Base-by-base conservation (phyloP, 371 early-diverging fungal species). In the Circinella umbellata region DNA sequence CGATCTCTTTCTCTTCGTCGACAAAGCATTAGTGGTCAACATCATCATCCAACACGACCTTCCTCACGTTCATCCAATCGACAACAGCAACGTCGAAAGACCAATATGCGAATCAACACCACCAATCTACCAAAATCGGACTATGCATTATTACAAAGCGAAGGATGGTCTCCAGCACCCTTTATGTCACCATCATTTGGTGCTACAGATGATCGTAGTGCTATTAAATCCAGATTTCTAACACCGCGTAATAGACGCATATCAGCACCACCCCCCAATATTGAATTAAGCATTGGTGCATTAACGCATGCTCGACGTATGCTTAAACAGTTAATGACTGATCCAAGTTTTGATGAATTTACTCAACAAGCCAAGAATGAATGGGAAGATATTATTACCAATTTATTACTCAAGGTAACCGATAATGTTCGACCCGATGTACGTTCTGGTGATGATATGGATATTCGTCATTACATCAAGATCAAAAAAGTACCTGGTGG, bases 401-500 rank as follows among this genome's bases (percentile, higher is more conserved):
- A 86, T 27, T 69, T 96, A 51, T 76, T 93, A 17, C 78, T 93
- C 62, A 88, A 89, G 67, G 89, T 92, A 1, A 86, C 91, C n/a
- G 86, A 86, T 42, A 82, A 86, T 60, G 87, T 95, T 9, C 85
- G 86, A 15, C 91, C 93, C 0, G 89, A 93, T 73, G 88, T 93
- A 17, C 76, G 86, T 6, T 82, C 83, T 36, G 93, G 95, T 38
- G 96, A 96, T 69, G 87, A 86, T 67, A 95, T 96, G 83, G 97
- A 98, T 74, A 88, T 96, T 27, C 88, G 95, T 18, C 91, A 93
- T 37, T 95, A 93, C 68, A 91, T 99, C 67, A 96, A 96, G 73
- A 93, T 98, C 76, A 99, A 99, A 76, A 92, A 92, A 69, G 92
- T 98, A 17, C 94, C 97, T 0, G 98, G 98, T 13, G 98, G 96